Conservation (phyloP, 495 filamentous ascomycete genomes). For the Penicillium antarcticum region DNA sequence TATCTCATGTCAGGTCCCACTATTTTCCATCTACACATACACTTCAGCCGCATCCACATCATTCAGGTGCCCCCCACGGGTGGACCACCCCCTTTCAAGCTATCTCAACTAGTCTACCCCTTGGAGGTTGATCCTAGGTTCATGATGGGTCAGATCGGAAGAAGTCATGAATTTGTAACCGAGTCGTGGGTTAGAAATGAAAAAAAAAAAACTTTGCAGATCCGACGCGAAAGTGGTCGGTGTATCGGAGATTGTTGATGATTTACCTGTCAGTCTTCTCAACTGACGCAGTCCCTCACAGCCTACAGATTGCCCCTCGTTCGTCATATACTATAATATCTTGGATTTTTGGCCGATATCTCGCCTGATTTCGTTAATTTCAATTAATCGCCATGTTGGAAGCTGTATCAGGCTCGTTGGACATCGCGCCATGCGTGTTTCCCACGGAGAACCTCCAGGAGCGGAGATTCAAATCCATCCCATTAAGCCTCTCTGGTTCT, state of each 20-base stretch:
- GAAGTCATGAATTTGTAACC: not conserved
- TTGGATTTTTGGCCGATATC: not conserved
- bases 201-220: constrained; percentile 1
- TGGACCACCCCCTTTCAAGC: not conserved
- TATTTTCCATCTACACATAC: not conserved
- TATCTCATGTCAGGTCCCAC: not conserved
- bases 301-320: not conserved
- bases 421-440: constrained; percentile 9
- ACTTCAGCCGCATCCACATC: not conserved
- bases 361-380: not conserved
- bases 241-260: not conserved
- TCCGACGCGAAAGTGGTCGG: not conserved
- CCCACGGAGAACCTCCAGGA: constrained; percentile 9
- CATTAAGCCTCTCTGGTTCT: not conserved
- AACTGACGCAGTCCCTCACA: not conserved
- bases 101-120: not conserved
- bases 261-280: not conserved
- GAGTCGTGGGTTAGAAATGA: not conserved
- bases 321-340: not conserved
- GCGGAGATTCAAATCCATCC: constrained; percentile 9
- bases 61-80: not conserved
- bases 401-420: constrained; percentile 4
- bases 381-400: constrained; percentile 7
- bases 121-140: not conserved
- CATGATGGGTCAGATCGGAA: not conserved